Base-by-base conservation (phyloP, 305 asterid genomes). In the Coffea humblotiana region DNA sequence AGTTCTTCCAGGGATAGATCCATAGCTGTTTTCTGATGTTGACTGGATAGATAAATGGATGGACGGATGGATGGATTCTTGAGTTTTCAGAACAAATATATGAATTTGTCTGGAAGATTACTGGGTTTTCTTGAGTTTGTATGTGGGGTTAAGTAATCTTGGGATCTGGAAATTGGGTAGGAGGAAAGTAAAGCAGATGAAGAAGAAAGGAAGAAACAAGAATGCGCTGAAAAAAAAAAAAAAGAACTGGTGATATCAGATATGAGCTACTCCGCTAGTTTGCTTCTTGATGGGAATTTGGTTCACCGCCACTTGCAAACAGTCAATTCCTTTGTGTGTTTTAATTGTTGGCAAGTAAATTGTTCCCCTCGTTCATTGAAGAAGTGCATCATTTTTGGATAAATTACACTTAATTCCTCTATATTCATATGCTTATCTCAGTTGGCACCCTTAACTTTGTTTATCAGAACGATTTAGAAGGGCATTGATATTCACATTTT, bases 1-100 rank as follows among this genome's bases (percentile, higher is more conserved):
- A 95, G 96, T 85, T 95, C 93, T 48, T 93, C 98, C 7, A 89
- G 80, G 56, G 96, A 92, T 40, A 93, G 94, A 94, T 93, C 97
- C 98, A 94, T 93, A 49, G 13, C 71, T 40, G 43, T 40, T 40
- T 40, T 40, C 12, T 27, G 18, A 25, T n/a, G 13, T 10, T 51
- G 16, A 16, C 8, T 63, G 37, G 68, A 10, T 45, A 49, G 75
- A 43, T 52, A 40, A 40, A 40, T 49, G 54, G 15, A 14, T 49
- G 14, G 54, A 32, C 32, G 13, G 54, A 7, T 63, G 37, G 68
- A 10, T 45, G 61, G 75, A 43, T 52, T 52, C 71, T 65, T 76
- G 80, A 77, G 40, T 80, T 10, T 12, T 47, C 65, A 40, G 70
- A 70, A 40, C 14, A 7, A n/a, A 3, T 1, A 8, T 5, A 40